phyloP scores from a whole-genome alignment of 2,329 filamentous ascomycete species.

The Graphiopsis chlorocephala region DNA sequence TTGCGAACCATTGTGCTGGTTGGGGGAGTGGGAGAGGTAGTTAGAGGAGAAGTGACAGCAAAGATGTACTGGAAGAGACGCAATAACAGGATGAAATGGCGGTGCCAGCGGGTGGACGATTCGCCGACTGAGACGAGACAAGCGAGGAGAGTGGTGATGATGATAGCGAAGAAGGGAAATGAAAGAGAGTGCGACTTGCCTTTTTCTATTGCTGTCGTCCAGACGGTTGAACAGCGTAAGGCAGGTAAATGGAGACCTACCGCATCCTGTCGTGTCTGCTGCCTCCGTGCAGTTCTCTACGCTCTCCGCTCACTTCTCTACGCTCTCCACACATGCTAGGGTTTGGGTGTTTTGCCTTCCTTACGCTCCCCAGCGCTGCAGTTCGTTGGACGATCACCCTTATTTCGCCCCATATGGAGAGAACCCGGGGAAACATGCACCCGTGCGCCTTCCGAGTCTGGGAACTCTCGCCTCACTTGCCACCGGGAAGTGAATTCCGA shows the following conservation, averaged over 20 bases:
- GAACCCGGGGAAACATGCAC: not conserved
- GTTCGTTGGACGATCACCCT: not conserved
- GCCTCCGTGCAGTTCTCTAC: constrained; percentile 10
- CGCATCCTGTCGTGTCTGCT: not conserved
- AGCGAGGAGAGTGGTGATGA: not conserved
- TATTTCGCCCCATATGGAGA: not conserved
- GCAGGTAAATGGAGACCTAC: constrained; percentile 11
- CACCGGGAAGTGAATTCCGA: not conserved
- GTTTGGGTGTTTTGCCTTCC: constrained; percentile 4
- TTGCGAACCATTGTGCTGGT: constrained; percentile 33
- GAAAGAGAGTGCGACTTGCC: not conserved
- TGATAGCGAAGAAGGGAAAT: not conserved
- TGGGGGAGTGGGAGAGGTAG: not conserved
- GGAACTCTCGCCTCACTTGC: constrained; percentile 7
- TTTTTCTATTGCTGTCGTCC: constrained; percentile 12
- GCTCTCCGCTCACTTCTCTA: constrained; percentile 3
- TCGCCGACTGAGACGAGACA: constrained; percentile 1
- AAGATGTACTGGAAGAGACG: not conserved
- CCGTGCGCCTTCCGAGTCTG: not conserved
- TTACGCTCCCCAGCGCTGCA: not conserved
- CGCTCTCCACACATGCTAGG: constrained; percentile 9
- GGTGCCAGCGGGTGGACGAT: constrained; percentile 7
- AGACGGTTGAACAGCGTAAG: constrained; percentile 11
- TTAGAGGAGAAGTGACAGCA: not conserved
- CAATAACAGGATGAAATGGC: constrained; percentile 2